These are phyloP conservation scores for Melanopsichium pennsylvanicum DNA, from an alignment of 1,284 basidiomycete genomes.

Conservation along the genomic window DNA sequence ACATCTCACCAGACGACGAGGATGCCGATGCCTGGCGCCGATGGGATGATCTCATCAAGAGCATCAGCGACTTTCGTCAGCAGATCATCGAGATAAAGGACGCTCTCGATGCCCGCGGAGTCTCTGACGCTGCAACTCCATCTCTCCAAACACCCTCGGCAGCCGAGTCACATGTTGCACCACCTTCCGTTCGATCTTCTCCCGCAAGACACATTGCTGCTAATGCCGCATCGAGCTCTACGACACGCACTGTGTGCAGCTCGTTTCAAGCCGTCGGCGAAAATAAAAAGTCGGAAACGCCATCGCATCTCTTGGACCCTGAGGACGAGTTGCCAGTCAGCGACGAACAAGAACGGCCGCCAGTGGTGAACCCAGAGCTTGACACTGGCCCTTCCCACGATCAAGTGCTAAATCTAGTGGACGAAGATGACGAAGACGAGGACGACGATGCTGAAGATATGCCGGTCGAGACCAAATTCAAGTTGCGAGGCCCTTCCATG, in stretches of 20 bases:
- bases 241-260: constrained; percentile 7
- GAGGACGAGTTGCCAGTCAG: neutral
- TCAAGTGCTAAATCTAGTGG: neutral
- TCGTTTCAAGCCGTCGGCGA: constrained; percentile 37
- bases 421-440: constrained; percentile 14
- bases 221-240: neutral
- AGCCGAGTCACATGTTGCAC: neutral
- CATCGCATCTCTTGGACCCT: neutral
- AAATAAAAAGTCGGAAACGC: constrained; percentile 9
- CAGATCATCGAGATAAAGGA: neutral
- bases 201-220: neutral
- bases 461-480: constrained; percentile 20
- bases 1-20: neutral
- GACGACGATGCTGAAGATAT: constrained; percentile 16
- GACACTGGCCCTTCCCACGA: neutral
- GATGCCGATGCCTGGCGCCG: constrained; percentile 2
- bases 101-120: neutral
- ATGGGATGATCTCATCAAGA: neutral
- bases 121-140: neutral
- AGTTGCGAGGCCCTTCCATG: constrained; percentile 29
- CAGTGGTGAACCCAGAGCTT: neutral
- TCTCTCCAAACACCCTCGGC: neutral
- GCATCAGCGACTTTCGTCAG: neutral
- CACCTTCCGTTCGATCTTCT: neutral
- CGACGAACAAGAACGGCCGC: neutral